Evolutionary conservation across 345 rosid genomes (phyloP).

Genomic region (Brassica napus): Da-Ae NC_063442.1:2604501-2605000

Average conservation of each 20-base stretch:
- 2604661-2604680: slow-evolving; percentile 27
- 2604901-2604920: slow-evolving; percentile 58
- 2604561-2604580: slow-evolving; percentile 39
- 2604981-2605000: slow-evolving; percentile 61
- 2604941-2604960: slow-evolving; percentile 43
- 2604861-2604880: slow-evolving; percentile 69
- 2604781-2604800: slow-evolving; percentile 47
- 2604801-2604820: slow-evolving; percentile 60
- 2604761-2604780: slow-evolving; percentile 68
- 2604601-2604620: background rate
- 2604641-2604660: slow-evolving; percentile 29
- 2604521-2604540: slow-evolving; percentile 70
- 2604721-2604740: slow-evolving; percentile 38
- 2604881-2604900: slow-evolving; percentile 42
- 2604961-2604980: slow-evolving; percentile 13
- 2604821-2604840: slow-evolving; percentile 38
- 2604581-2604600: background rate
- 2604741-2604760: slow-evolving; percentile 41
- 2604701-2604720: slow-evolving; percentile 63
- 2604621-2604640: slow-evolving; percentile 11
- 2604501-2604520: slow-evolving; percentile 44
- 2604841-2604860: slow-evolving; percentile 44
- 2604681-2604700: slow-evolving; percentile 43
- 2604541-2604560: slow-evolving; percentile 47
- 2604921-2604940: slow-evolving; percentile 60